Conservation (phyloP, 352 stramenopile species). For the Globisporangium echinulatum region DNA sequence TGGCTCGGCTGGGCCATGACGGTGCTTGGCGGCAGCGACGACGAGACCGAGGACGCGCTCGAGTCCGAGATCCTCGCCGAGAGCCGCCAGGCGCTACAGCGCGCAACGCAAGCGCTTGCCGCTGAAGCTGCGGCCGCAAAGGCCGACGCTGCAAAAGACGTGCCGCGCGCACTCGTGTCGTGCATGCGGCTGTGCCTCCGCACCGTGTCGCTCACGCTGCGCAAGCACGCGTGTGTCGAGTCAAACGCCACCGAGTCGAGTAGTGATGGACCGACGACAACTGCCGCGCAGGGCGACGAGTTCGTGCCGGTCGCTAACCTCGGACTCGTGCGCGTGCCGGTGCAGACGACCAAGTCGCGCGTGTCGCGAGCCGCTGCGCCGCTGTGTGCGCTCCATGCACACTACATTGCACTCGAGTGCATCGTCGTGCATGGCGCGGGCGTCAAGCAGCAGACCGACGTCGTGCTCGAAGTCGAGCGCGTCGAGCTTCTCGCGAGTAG, state of each 20-base stretch:
- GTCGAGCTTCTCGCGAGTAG: conserved; percentile 34
- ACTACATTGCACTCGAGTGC: conserved; percentile 47
- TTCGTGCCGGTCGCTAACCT: conserved; percentile 79
- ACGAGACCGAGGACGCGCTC: conserved; percentile 62
- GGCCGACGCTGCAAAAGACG: conserved; percentile 1
- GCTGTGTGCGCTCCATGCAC: conserved; percentile 45
- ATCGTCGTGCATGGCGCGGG: conserved; percentile 24
- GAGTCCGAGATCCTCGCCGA: conserved; percentile 64
- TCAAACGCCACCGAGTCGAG: neutral
- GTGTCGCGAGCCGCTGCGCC: conserved; percentile 52
- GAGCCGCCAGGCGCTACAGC: conserved; percentile 44
- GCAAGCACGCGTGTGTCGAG: conserved; percentile 26
- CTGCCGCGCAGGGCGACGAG: conserved; percentile 25
- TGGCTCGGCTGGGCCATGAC: conserved; percentile 77
- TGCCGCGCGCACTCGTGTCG: conserved; percentile 21
- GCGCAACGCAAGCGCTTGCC: conserved; percentile 13
- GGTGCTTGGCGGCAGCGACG: conserved; percentile 32
- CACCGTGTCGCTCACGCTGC: conserved; percentile 50
- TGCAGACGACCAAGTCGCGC: conserved; percentile 31
- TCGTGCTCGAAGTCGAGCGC: conserved; percentile 72
- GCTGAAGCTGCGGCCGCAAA: conserved; percentile 9
- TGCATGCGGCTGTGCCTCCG: conserved; percentile 59
- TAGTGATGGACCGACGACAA: conserved; percentile 13
- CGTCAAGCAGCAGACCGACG: conserved; percentile 21
- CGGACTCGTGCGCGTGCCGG: conserved; percentile 61